These are phyloP conservation scores for Tulasnella sp. DNA, from an alignment of 768 basidiomycete genomes.

Conservation along the genomic window DNA sequence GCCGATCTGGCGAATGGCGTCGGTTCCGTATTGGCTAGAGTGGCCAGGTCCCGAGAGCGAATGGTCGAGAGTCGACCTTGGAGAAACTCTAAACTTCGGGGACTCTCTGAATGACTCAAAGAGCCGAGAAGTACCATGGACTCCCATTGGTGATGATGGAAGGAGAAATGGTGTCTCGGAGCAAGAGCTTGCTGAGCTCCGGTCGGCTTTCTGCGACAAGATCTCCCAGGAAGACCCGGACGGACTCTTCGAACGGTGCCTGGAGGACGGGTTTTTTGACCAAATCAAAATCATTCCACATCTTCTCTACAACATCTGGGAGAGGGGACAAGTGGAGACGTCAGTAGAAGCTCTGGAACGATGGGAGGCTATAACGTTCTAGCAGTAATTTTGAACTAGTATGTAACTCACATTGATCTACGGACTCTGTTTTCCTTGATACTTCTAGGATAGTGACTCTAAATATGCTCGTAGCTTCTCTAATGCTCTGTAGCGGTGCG, in stretches of 20 bases:
- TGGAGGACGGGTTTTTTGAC: not conserved
- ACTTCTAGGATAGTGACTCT: not conserved
- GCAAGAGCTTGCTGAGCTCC: not conserved
- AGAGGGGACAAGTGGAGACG: not conserved
- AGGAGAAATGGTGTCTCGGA: slow-evolving; percentile 3
- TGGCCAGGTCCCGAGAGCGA: slow-evolving; percentile 5
- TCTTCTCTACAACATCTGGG: slow-evolving; percentile 4
- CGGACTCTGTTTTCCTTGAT: not conserved
- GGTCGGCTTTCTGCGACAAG: not conserved
- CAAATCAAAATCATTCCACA: slow-evolving; percentile 1
- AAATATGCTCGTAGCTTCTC: slow-evolving; percentile 49
- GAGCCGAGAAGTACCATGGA: not conserved
- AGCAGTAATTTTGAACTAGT: not conserved
- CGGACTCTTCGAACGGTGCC: not conserved
- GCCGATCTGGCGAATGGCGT: not conserved
- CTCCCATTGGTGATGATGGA: not conserved
- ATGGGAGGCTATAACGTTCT: not conserved
- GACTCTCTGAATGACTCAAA: not conserved
- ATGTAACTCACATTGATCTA: not conserved
- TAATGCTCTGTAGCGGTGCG: slow-evolving; percentile 57
- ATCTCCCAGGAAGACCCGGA: not conserved
- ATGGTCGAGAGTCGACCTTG: not conserved
- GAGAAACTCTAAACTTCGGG: not conserved
- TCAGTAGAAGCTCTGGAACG: not conserved
- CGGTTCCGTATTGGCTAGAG: slow-evolving; percentile 3